Conservation (phyloP, 176 grass and related monocot genomes). For the Oryza nivara region DNA sequence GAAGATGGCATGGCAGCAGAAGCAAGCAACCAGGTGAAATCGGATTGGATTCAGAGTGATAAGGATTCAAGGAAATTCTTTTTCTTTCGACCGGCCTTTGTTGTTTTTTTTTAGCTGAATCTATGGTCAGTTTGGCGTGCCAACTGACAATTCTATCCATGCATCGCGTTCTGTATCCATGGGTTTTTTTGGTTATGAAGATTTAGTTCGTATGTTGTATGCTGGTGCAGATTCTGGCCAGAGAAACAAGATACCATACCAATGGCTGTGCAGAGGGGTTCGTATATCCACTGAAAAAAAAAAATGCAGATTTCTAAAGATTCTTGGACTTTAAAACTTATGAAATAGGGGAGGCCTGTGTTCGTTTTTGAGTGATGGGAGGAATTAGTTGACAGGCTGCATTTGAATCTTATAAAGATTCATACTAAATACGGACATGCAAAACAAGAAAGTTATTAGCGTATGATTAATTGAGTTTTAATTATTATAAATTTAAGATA, state of each 20-base stretch:
- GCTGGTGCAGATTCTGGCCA: background rate
- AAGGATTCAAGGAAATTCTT: background rate
- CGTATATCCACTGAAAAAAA: background rate
- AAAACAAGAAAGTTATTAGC: too few species aligned
- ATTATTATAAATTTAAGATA: too few species aligned
- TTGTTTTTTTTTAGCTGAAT: background rate
- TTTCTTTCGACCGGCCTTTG: background rate
- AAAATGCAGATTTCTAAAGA: background rate
- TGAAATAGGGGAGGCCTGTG: background rate
- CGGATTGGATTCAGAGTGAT: background rate
- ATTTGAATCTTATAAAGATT: too few species aligned
- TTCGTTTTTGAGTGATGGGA: background rate
- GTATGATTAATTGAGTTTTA: too few species aligned
- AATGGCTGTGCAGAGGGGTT: background rate
- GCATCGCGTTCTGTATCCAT: background rate
- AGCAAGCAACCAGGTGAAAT: slow-evolving; percentile 12
- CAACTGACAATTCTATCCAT: background rate
- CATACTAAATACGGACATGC: too few species aligned
- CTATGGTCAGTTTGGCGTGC: background rate
- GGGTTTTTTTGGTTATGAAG: background rate
- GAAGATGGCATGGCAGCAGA: background rate
- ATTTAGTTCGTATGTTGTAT: background rate
- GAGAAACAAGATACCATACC: background rate
- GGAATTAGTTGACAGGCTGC: too few species aligned
- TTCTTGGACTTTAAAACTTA: background rate